Evolutionary conservation across 1,284 basidiomycete species (phyloP).

Genomic region (Stygiomarasmius scandens): DNA sequence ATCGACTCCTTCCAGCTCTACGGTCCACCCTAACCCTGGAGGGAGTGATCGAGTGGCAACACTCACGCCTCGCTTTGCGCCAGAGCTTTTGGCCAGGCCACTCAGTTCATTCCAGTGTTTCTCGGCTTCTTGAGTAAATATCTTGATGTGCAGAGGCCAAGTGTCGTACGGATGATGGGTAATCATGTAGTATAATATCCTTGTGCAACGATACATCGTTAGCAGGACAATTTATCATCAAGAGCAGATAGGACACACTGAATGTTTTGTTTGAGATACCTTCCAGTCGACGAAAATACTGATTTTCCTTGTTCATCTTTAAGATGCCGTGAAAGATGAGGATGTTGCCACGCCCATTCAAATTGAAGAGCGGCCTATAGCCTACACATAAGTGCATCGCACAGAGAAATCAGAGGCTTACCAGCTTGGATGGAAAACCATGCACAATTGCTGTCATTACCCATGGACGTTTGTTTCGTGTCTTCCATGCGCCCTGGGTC

Average conservation of each 20-base stretch:
- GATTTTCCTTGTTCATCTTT: slow-evolving; percentile 43
- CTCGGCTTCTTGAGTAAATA: slow-evolving; percentile 67
- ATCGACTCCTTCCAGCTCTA: slow-evolving; percentile 76
- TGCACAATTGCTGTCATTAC: slow-evolving; percentile 89
- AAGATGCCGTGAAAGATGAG: slow-evolving; percentile 60
- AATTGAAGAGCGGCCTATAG: slow-evolving; percentile 77
- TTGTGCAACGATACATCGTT: slow-evolving; percentile 20
- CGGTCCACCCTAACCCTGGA: slow-evolving; percentile 47
- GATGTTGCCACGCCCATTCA: slow-evolving; percentile 94
- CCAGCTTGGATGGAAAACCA: slow-evolving; percentile 84
- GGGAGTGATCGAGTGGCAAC: slow-evolving; percentile 40
- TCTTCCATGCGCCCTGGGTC: slow-evolving; percentile 76
- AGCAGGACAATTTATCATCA: neutral
- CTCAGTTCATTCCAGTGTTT: slow-evolving; percentile 47
- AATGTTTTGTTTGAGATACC: slow-evolving; percentile 46
- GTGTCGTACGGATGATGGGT: slow-evolving; percentile 58
- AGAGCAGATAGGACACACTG: slow-evolving; percentile 38
- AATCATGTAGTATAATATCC: slow-evolving; percentile 60
- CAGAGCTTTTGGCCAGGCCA: slow-evolving; percentile 14
- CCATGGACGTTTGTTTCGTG: slow-evolving; percentile 77
- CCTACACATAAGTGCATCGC: neutral
- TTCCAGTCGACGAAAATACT: slow-evolving; percentile 38
- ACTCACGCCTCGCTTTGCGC: neutral
- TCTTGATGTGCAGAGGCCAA: slow-evolving; percentile 69
- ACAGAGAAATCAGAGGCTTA: slow-evolving; percentile 21